Conservation (phyloP, 768 basidiomycete genomes). For the Russula earlei region DNA sequence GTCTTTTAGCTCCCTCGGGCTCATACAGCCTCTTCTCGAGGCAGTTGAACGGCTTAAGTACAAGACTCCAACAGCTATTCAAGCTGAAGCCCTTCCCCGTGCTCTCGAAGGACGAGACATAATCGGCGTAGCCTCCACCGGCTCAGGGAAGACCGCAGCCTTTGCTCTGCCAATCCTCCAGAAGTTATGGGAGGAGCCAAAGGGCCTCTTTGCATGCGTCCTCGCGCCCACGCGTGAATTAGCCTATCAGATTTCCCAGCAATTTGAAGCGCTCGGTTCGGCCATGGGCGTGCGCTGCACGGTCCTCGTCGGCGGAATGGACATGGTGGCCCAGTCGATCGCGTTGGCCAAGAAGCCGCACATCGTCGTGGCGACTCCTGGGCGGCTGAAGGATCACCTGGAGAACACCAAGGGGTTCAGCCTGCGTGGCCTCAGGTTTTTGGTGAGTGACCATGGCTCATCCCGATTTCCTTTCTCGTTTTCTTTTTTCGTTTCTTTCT, state of each 20-base stretch:
- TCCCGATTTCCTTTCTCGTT: neutral
- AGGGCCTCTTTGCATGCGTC: constrained; percentile 86
- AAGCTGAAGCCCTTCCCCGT: constrained; percentile 72
- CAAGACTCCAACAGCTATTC: constrained; percentile 86
- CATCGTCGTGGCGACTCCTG: constrained; percentile 91
- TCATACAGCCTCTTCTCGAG: constrained; percentile 83
- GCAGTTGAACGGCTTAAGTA: constrained; percentile 75
- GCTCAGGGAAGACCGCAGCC: constrained; percentile 96
- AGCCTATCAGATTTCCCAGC: constrained; percentile 96
- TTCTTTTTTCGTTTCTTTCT: too few relatives aligned
- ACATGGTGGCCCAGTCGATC: constrained; percentile 83
- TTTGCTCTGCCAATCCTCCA: constrained; percentile 95
- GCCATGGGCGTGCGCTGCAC: constrained; percentile 87
- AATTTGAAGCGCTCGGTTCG: constrained; percentile 86
- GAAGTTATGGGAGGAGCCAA: constrained; percentile 92
- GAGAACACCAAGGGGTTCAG: constrained; percentile 98
- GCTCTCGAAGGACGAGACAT: constrained; percentile 90
- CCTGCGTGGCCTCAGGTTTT: constrained; percentile 72
- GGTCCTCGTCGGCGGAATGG: constrained; percentile 93
- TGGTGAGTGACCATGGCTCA: constrained; percentile 44
- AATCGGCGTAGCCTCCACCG: constrained; percentile 97
- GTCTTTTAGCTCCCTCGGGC: constrained; percentile 76
- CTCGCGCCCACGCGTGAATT: constrained; percentile 97
- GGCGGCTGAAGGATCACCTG: constrained; percentile 85
- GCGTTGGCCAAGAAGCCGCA: constrained; percentile 92